phyloP scores from a whole-genome alignment of 2,329 filamentous ascomycete species.

The Scytalidium lignicola region DNA sequence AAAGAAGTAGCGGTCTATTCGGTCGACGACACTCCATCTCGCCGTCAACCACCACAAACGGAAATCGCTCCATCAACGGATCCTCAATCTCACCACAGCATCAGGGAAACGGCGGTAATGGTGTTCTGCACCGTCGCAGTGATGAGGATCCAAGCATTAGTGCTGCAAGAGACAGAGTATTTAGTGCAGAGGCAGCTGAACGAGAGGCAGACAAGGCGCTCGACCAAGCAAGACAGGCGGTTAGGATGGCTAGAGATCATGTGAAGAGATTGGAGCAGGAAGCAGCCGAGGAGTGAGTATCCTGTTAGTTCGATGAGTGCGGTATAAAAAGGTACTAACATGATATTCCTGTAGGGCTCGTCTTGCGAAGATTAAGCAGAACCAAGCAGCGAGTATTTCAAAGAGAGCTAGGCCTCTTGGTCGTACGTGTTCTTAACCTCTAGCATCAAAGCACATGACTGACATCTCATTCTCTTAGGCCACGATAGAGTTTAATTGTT shows the following conservation, averaged over 20 bases:
- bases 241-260: slow-evolving; percentile 58
- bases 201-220: slow-evolving; percentile 60
- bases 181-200: slow-evolving; percentile 59
- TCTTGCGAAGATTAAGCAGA: slow-evolving; percentile 62
- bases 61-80: not conserved
- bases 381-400: slow-evolving; percentile 58
- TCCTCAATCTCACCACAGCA: slow-evolving; percentile 19
- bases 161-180: slow-evolving; percentile 55
- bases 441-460: too few relatives aligned
- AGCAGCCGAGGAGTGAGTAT: slow-evolving; percentile 50
- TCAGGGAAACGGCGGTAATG: slow-evolving; percentile 13
- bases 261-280: slow-evolving; percentile 60
- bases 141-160: slow-evolving; percentile 58
- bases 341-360: slow-evolving; percentile 35
- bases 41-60: slow-evolving; percentile 18
- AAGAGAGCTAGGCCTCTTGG: slow-evolving; percentile 67
- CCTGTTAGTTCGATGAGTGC: not conserved
- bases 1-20: slow-evolving; percentile 24
- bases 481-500: too few relatives aligned
- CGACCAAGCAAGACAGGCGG: slow-evolving; percentile 50
- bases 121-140: slow-evolving; percentile 34
- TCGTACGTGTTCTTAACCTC: slow-evolving; percentile 42
- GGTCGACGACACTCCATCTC: slow-evolving; percentile 30
- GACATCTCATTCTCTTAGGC: too few relatives aligned
- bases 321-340: not conserved